A percentile compares a stretch with the other conserved stretches of the same genome.
These are phyloP conservation scores for Ilyonectria sp. DNA, from an alignment of 2,329 filamentous ascomycete species.

Conservation along the genomic window DNA sequence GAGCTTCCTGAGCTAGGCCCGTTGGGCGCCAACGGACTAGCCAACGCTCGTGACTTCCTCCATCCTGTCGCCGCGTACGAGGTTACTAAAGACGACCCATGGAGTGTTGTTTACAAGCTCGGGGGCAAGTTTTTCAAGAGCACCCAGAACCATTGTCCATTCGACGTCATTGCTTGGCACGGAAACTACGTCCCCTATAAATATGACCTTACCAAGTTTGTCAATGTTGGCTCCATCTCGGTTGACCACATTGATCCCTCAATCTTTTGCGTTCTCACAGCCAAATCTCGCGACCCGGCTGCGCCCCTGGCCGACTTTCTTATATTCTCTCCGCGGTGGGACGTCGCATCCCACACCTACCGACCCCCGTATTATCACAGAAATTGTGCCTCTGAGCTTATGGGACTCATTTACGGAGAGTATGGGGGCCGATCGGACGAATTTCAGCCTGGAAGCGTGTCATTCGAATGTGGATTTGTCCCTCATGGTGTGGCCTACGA, in stretches of 20 bases:
- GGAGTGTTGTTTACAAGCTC: slow-evolving; percentile 74
- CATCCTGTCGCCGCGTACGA: slow-evolving; percentile 72
- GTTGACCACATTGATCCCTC: slow-evolving; percentile 76
- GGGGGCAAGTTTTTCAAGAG: slow-evolving; percentile 72
- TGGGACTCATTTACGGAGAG: slow-evolving; percentile 63
- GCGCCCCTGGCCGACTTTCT: slow-evolving; percentile 75
- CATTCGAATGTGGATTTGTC: slow-evolving; percentile 36
- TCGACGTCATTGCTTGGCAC: slow-evolving; percentile 80
- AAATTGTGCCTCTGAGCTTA: slow-evolving; percentile 71
- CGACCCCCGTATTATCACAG: slow-evolving; percentile 77
- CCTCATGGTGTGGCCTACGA: slow-evolving; percentile 39
- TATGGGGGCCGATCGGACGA: slow-evolving; percentile 46
- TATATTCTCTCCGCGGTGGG: slow-evolving; percentile 77
- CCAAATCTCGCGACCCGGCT: slow-evolving; percentile 66
- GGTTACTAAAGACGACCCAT: slow-evolving; percentile 62
- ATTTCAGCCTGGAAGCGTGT: slow-evolving; percentile 34
- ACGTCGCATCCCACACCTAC: slow-evolving; percentile 73
- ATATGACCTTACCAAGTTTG: slow-evolving; percentile 69
- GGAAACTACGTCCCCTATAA: slow-evolving; percentile 75
- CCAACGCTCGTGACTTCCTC: slow-evolving; percentile 76
- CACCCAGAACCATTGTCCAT: slow-evolving; percentile 75
- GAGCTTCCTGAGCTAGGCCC: slow-evolving; percentile 77
- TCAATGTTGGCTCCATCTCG: slow-evolving; percentile 63
- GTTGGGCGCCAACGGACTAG: slow-evolving; percentile 76
- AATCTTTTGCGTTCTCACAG: slow-evolving; percentile 76